Base-by-base conservation (phyloP, 1,139 yeast genomes). In the Debaryomycetaceae sp. region DNA sequence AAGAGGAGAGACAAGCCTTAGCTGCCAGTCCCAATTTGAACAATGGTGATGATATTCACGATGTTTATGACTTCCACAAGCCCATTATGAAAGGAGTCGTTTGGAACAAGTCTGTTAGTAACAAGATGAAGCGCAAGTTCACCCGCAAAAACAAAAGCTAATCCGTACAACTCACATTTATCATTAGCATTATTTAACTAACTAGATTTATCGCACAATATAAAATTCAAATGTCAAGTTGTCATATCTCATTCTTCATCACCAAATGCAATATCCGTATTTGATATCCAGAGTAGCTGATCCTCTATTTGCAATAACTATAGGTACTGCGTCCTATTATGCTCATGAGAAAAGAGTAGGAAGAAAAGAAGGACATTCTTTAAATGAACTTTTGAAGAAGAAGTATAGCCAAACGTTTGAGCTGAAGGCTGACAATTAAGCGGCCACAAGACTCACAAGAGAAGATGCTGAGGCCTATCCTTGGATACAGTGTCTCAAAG, bases 251-350 rank as follows among this genome's bases (percentile, higher is more conserved):
- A 24, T 6, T 14, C 14, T 33, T 17, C 6, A 14, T n/a, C 17
- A 13, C 17, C 22, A 11, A 34, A 66, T 65, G 70, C 72, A 67
- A 53, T 70, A 68, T 47, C 70, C 68, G 23, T 71, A 69, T 57
- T 65, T 71, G 50, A 60, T 71, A 9, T 63, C 70, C 5, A 63
- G 73, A 57, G 57, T 60, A 34, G 57, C 70, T 1, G 91, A 85
- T 57, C 88, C 89, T 1, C 24, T 82, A 2, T 72, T 82, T 49
- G 89, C 85, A 1, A 55, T 83, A 1, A 61, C 70, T 0, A 72
- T 83, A 5, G 91, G 91, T 0, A 70, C 73, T 0, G 64, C 76
- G 5, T 80, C 88, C 3, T 85, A 80, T 58, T 81, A 77, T 50
- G 65, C 81, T 6, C 80, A 81, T 48, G 91, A 85, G 56, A 64